phyloP scores from a whole-genome alignment of 768 basidiomycete species.

The Boletus vermiculosoides region DNA sequence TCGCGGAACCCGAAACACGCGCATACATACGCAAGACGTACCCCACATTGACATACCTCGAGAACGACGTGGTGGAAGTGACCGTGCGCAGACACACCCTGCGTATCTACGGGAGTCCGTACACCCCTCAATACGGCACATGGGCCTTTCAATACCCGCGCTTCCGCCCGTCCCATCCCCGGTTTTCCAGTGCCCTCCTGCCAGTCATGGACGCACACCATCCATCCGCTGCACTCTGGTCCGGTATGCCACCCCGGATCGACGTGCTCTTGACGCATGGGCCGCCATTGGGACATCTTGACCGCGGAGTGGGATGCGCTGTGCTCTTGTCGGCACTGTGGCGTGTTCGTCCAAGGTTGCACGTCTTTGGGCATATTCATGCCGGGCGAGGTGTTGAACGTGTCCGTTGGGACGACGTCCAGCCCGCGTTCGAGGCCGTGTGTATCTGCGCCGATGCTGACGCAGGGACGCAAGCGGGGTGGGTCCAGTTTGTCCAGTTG shows the following conservation, averaged over 20 bases:
- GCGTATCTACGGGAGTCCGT: slow-evolving; percentile 39
- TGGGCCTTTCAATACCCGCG: slow-evolving; percentile 13
- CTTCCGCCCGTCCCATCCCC: slow-evolving; percentile 1
- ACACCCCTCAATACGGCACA: slow-evolving; percentile 36
- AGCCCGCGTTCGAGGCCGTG: slow-evolving; percentile 32
- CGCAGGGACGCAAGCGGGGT: slow-evolving; percentile 12
- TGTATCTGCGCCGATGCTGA: slow-evolving; percentile 7
- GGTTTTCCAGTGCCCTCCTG: not conserved
- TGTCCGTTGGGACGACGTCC: slow-evolving; percentile 33
- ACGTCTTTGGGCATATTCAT: slow-evolving; percentile 46
- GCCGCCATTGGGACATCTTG: slow-evolving; percentile 38
- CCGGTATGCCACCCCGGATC: slow-evolving; percentile 27
- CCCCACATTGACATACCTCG: slow-evolving; percentile 38
- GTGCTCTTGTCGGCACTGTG: slow-evolving; percentile 34
- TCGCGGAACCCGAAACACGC: slow-evolving; percentile 21
- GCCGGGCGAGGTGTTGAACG: slow-evolving; percentile 34
- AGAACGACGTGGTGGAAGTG: slow-evolving; percentile 31
- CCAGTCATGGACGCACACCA: not conserved
- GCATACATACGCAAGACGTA: slow-evolving; percentile 16
- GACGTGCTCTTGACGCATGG: slow-evolving; percentile 47
- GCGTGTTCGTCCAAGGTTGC: slow-evolving; percentile 36
- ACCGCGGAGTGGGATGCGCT: slow-evolving; percentile 32
- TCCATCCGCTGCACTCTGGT: slow-evolving; percentile 23
- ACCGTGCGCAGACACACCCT: slow-evolving; percentile 32
- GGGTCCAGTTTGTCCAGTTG: slow-evolving; percentile 13